A percentile compares a stretch with the other conserved stretches of the same genome.
Evolutionary conservation across 352 stramenopile species (phyloP).

Genomic region (Saprolegnia parasitica): DNA sequence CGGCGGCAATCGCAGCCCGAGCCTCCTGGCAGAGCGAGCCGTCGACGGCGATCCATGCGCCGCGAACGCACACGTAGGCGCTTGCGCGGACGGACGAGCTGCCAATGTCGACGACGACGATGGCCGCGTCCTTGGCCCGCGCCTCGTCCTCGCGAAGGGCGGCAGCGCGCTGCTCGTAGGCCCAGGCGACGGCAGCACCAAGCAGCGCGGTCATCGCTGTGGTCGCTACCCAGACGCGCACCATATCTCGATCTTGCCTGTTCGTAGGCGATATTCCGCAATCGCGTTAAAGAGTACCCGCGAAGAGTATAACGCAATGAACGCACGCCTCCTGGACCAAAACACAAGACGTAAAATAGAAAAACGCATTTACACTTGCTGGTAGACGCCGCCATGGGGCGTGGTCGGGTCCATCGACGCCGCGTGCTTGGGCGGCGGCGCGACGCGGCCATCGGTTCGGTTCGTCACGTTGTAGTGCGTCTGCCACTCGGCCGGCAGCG

Average conservation of each 20-base stretch:
- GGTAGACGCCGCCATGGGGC: not conserved
- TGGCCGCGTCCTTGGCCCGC: constrained; percentile 22
- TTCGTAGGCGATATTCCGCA: no score
- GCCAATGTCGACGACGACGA: constrained; percentile 87
- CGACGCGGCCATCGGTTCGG: not conserved
- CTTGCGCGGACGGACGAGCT: constrained; percentile 91
- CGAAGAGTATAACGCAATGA: no score
- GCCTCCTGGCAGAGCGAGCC: constrained; percentile 65
- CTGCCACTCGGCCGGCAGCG: constrained; percentile 21
- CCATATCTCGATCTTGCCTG: not conserved
- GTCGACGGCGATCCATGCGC: constrained; percentile 57
- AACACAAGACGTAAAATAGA: not conserved
- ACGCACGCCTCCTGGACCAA: not conserved
- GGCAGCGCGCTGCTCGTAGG: not conserved
- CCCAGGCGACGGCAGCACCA: not conserved
- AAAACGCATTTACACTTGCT: constrained; percentile 17
- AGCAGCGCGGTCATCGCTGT: not conserved
- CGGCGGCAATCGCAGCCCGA: constrained; percentile 39
- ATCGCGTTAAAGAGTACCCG: not conserved
- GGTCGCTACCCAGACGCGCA: not conserved
- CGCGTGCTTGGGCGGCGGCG: not conserved
- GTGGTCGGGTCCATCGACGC: not conserved
- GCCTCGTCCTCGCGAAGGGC: not conserved
- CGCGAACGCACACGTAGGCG: constrained; percentile 66
- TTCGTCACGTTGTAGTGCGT: constrained; percentile 11